Evolutionary conservation across 306 rosid genomes (phyloP).

Genomic region (Castanea sativa): DNA sequence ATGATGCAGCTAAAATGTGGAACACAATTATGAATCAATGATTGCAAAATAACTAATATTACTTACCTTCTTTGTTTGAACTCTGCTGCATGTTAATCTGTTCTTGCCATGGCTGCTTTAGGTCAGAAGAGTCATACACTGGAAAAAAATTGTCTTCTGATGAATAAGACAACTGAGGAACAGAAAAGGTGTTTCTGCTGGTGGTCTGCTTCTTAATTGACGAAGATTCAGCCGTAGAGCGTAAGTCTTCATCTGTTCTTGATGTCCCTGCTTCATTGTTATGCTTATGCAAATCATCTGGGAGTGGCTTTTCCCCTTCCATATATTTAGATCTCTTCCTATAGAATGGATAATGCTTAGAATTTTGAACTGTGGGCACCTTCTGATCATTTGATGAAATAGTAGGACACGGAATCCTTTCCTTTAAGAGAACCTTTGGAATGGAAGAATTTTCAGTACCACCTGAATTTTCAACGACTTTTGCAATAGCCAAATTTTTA

Average conservation of each 20-base stretch:
- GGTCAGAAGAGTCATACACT: slow-evolving; percentile 45
- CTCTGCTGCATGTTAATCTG: slow-evolving; percentile 47
- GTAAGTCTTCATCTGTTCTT: slow-evolving; percentile 49
- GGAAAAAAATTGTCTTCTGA: slow-evolving; percentile 24
- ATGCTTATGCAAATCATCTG: slow-evolving; percentile 16
- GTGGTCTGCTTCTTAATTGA: slow-evolving; percentile 59
- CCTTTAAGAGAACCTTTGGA: slow-evolving; percentile 42
- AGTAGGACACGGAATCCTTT: slow-evolving; percentile 47
- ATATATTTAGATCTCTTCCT: slow-evolving; percentile 53
- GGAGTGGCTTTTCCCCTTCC: slow-evolving; percentile 38
- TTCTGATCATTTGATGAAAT: slow-evolving; percentile 87
- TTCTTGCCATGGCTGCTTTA: slow-evolving; percentile 48
- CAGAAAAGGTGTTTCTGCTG: slow-evolving; percentile 62
- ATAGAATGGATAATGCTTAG: slow-evolving; percentile 24
- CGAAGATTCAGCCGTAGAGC: slow-evolving; percentile 88
- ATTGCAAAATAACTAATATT: background rate
- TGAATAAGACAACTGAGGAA: slow-evolving; percentile 67
- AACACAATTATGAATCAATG: background rate
- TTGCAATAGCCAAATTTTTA: slow-evolving; percentile 41
- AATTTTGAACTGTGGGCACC: slow-evolving; percentile 64
- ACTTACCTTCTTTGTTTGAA: slow-evolving; percentile 54
- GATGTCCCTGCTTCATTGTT: slow-evolving; percentile 33
- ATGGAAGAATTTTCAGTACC: slow-evolving; percentile 34
- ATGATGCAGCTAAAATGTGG: background rate
- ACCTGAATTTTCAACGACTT: slow-evolving; percentile 48